Conservation (phyloP, 495 filamentous ascomycete genomes). For the Lentithecium fluviatile region DNA sequence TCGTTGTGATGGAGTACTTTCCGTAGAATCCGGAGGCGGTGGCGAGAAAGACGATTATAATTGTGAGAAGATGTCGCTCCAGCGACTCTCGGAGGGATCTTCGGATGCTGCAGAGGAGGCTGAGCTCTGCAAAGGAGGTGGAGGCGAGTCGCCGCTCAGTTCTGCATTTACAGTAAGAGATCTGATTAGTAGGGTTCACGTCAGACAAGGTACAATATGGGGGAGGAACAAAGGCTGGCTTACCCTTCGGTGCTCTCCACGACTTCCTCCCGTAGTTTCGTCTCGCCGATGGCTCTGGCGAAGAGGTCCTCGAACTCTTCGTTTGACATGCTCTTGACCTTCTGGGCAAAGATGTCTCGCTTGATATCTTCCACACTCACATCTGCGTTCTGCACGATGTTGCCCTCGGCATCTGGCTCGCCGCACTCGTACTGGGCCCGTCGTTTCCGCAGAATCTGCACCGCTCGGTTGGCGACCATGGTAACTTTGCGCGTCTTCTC, state of each 20-base stretch:
- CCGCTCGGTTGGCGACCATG: slow-evolving; percentile 79
- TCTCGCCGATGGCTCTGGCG: slow-evolving; percentile 81
- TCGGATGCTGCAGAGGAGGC: slow-evolving; percentile 82
- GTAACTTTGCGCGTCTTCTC: slow-evolving; percentile 86
- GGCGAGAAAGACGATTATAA: slow-evolving; percentile 68
- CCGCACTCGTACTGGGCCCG: slow-evolving; percentile 90
- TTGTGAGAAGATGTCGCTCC: slow-evolving; percentile 91
- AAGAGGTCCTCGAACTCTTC: slow-evolving; percentile 92
- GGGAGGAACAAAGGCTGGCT: slow-evolving; percentile 47
- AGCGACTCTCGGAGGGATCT: slow-evolving; percentile 87
- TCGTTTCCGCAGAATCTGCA: slow-evolving; percentile 82
- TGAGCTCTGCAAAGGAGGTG: slow-evolving; percentile 82
- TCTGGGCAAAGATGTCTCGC: slow-evolving; percentile 66
- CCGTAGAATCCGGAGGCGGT: slow-evolving; percentile 54
- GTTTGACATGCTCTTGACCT: slow-evolving; percentile 74
- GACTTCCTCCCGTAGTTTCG: slow-evolving; percentile 79
- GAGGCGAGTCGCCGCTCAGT: slow-evolving; percentile 59
- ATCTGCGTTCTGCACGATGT: slow-evolving; percentile 57
- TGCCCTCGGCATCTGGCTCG: slow-evolving; percentile 63
- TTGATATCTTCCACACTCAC: slow-evolving; percentile 77
- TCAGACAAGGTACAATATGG: slow-evolving; percentile 25
- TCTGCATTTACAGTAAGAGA: slow-evolving; percentile 63
- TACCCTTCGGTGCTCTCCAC: slow-evolving; percentile 70
- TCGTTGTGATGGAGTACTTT: slow-evolving; percentile 55
- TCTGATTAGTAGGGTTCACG: slow-evolving; percentile 39